Conservation (phyloP, 768 basidiomycete species). For the Tulasnella sp. region DNA sequence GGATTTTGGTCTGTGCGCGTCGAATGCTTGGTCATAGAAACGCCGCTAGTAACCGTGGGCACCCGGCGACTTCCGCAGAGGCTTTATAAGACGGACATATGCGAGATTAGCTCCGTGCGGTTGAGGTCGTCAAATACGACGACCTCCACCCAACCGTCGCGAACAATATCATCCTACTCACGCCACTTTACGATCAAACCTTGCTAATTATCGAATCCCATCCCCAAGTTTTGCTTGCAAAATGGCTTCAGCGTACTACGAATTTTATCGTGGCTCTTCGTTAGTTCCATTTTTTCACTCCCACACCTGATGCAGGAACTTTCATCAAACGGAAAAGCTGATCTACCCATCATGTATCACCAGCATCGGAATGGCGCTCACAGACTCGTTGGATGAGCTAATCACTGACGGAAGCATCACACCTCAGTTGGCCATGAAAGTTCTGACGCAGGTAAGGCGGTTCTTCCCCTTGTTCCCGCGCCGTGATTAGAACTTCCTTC, state of each 20-base stretch:
- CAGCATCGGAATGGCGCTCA: conserved; percentile 96
- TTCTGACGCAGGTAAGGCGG: conserved; percentile 82
- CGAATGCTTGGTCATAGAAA: neutral
- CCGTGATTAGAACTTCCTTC: neutral
- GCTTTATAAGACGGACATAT: conserved; percentile 2
- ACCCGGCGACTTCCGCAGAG: neutral
- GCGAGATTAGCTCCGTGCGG: neutral
- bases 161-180: neutral
- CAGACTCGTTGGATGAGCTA: conserved; percentile 97
- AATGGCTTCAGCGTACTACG: conserved; percentile 38
- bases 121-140: conserved; percentile 2
- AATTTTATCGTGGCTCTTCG: conserved; percentile 44
- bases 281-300: conserved; percentile 25
- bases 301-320: neutral
- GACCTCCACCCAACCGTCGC: neutral
- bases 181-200: conserved; percentile 1
- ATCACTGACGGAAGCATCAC: conserved; percentile 97
- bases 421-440: conserved; percentile 97
- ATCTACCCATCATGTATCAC: neutral
- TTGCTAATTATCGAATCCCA: neutral
- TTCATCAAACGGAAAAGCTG: neutral
- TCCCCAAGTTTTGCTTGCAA: neutral
- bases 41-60: neutral
- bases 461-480: neutral
- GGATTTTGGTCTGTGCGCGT: conserved; percentile 1